Base-by-base conservation (phyloP, 345 rosid species). In the Citrus glauca region DNA sequence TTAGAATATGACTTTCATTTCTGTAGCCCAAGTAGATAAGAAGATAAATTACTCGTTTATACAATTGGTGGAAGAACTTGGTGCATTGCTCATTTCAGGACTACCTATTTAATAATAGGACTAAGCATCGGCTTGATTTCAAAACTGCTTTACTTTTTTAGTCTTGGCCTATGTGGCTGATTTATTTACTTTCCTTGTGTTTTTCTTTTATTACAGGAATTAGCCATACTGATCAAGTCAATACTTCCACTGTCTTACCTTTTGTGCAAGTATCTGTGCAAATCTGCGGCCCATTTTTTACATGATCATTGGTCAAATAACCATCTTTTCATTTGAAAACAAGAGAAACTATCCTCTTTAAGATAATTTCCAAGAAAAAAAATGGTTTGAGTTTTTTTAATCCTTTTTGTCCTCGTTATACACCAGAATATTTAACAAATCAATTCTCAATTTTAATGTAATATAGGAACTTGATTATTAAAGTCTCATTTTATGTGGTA, bases 21-120 rank as follows among this genome's bases (percentile, higher is more conserved):
- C 2, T 42, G 16, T 38, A 35, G 61, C 63, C 68, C 71, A 48
- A 64, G 60, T 11, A 16, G 38, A 61, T 75, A 22, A 62, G 62
- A 75, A 37, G 63, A 64, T 71, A 72, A 22, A 30, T 77, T 66
- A 53, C 53, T 81, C 75, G 66, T 82, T 82, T 66, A 42, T 85
- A 81, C 89, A 94, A 97, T 82, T 94, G 45, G 87, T 94, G 3
- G 95, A 96, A 83, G 99, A 96, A 87, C 87, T 94, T 82, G 93
- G 88, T 25, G 88, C 95, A 25, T 78, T 86, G 55, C 98, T 97
- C 0, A 79, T 33, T 20, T 38, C 55, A 8, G 33, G 33, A 32
- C 33, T 32, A 32, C 33, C 5, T 32, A 32, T 32, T 32, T 32
- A 32, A 32, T 32, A 32, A 32, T 32, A 4, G 33, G 4, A 32